A percentile compares a stretch with the other conserved stretches of the same genome.
Evolutionary conservation across 1,284 basidiomycete genomes (phyloP).

Genomic region (Neonothopanus nambi): DNA sequence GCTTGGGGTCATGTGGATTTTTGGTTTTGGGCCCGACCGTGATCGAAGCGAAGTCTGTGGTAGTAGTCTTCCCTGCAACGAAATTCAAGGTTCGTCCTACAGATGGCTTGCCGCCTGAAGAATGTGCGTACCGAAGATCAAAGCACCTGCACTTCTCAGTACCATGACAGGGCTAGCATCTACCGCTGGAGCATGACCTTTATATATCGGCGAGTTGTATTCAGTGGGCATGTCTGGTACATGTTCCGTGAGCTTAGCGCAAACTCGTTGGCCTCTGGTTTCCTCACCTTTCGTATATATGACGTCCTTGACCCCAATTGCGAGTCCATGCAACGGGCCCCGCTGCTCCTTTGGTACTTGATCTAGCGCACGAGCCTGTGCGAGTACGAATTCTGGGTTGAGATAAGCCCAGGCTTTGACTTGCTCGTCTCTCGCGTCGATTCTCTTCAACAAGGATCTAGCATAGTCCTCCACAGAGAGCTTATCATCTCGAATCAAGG

Average conservation of each 20-base stretch:
- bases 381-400: conserved; percentile 15
- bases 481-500: neutral
- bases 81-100: neutral
- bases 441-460: conserved; percentile 13
- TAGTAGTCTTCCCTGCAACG: conserved; percentile 19
- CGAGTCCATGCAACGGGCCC: conserved; percentile 18
- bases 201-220: conserved; percentile 20
- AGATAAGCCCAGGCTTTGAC: conserved; percentile 23
- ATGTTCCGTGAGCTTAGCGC: neutral
- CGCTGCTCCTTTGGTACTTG: conserved; percentile 12
- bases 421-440: conserved; percentile 15
- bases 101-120: neutral
- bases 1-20: conserved; percentile 16
- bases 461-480: conserved; percentile 18
- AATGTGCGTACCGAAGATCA: conserved; percentile 17
- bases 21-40: conserved; percentile 17
- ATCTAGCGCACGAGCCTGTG: conserved; percentile 19
- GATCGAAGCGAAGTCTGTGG: conserved; percentile 19
- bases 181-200: conserved; percentile 12
- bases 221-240: conserved; percentile 20
- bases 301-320: conserved; percentile 21
- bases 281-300: conserved; percentile 19
- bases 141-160: conserved; percentile 18
- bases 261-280: neutral
- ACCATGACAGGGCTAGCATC: conserved; percentile 18